phyloP scores from a whole-genome alignment of 805 yeast species.

The Wickerhamomyces subpelliculosus region DNA sequence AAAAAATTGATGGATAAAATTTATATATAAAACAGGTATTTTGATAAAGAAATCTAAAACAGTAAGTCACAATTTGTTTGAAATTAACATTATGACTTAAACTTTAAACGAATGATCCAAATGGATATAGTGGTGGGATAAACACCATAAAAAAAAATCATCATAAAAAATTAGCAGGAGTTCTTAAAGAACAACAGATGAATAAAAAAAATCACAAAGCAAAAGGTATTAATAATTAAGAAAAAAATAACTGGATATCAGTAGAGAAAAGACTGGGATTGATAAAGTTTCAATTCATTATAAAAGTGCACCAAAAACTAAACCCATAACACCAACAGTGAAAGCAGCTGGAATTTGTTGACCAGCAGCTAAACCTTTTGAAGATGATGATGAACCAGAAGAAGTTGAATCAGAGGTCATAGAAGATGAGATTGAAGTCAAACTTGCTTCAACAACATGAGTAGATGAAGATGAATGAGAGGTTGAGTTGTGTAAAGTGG shows the following conservation, averaged over 20 bases:
- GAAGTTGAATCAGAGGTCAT: no score
- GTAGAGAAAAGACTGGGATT: no score
- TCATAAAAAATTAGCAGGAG: background rate
- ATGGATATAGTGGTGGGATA: background rate
- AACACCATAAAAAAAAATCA: no score
- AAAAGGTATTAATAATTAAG: background rate
- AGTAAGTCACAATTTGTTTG: background rate
- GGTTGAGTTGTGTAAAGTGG: no score
- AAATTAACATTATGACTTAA: background rate
- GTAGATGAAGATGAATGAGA: background rate
- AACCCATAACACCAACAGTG: constrained; percentile 20
- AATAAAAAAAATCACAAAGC: background rate
- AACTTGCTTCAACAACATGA: no score
- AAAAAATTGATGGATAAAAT: background rate
- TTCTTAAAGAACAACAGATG: background rate
- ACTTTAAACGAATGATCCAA: background rate
- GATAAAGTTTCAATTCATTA: constrained; percentile 2
- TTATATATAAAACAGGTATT: background rate
- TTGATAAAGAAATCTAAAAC: background rate
- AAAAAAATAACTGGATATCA: background rate
- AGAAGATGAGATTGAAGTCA: no score
- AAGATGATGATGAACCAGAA: constrained; percentile 19
- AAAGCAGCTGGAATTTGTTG: constrained; percentile 19
- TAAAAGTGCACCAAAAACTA: constrained; percentile 22
- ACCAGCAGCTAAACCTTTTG: constrained; percentile 26